Percentiles rank a stretch among this genome's conserved stretches.
These are phyloP conservation scores for Pholiota molesta DNA, from an alignment of 768 basidiomycete species.

Conservation along the genomic window DNA sequence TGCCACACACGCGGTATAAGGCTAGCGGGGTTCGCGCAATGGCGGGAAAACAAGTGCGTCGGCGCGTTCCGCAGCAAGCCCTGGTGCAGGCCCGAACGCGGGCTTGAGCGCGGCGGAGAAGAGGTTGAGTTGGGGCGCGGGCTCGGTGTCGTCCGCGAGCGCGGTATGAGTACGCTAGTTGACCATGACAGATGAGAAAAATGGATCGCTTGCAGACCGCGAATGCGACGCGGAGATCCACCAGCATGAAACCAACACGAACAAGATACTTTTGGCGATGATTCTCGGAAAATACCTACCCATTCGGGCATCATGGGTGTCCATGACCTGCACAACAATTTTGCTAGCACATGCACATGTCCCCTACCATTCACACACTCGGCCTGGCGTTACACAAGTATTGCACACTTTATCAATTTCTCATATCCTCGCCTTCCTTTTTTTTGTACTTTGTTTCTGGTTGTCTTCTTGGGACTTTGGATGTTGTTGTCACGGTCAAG, in stretches of 20 bases:
- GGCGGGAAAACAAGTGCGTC: neutral
- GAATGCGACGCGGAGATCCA: neutral
- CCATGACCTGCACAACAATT: neutral
- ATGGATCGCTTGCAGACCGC: neutral
- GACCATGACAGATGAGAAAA: neutral
- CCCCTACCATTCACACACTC: neutral
- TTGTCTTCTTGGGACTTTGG: too few relatives aligned
- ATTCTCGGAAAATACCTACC: neutral
- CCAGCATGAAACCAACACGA: neutral
- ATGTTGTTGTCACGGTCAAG: too few relatives aligned
- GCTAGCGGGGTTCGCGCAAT: neutral
- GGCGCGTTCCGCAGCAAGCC: neutral
- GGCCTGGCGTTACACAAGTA: too few relatives aligned
- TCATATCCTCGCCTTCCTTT: too few relatives aligned
- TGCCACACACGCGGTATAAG: slow-evolving; percentile 19
- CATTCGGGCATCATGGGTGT: neutral
- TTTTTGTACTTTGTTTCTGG: too few relatives aligned
- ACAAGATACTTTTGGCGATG: neutral
- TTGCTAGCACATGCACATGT: neutral
- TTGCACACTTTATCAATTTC: too few relatives aligned
- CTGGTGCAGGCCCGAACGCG: neutral
- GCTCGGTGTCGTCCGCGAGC: slow-evolving; percentile 3
- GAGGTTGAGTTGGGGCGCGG: slow-evolving; percentile 19
- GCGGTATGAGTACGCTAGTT: neutral
- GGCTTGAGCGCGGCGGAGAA: slow-evolving; percentile 5